A percentile compares a stretch with the other conserved stretches of the same genome.
phyloP scores from a whole-genome alignment of 2,329 filamentous ascomycete genomes.

The Colletotrichum limetticola region DNA sequence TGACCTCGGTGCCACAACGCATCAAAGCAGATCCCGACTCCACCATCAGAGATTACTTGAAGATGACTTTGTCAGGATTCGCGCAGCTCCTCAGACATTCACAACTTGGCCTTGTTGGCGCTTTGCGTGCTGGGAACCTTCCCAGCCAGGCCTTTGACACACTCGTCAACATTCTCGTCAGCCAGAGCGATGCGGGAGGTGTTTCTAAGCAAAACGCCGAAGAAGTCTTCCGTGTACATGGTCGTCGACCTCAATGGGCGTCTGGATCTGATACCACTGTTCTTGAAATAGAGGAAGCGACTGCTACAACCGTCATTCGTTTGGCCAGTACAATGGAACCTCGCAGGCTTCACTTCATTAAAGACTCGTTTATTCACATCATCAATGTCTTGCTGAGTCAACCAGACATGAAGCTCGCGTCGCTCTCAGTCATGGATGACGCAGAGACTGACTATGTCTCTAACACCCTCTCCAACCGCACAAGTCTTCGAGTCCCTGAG shows the following conservation, averaged over 20 bases:
- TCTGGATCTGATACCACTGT: neutral
- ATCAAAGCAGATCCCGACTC: conserved; percentile 34
- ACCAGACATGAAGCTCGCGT: neutral
- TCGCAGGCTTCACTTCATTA: conserved; percentile 18
- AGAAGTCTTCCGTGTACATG: conserved; percentile 19
- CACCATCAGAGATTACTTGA: conserved; percentile 39
- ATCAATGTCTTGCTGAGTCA: conserved; percentile 2
- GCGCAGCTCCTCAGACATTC: conserved; percentile 38
- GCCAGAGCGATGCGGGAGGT: neutral
- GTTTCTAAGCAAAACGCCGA: neutral
- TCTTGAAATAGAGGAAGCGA: neutral
- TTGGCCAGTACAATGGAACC: conserved; percentile 22
- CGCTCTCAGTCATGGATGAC: neutral
- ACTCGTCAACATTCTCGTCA: conserved; percentile 33
- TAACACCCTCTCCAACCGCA: conserved; percentile 11
- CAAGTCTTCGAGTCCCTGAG: neutral
- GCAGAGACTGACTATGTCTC: conserved; percentile 7
- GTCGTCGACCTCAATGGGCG: conserved; percentile 10
- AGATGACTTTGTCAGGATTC: conserved; percentile 33
- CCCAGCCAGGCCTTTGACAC: conserved; percentile 30
- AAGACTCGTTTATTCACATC: conserved; percentile 12
- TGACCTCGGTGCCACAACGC: conserved; percentile 44
- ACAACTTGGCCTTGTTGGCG: conserved; percentile 39
- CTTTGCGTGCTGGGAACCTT: conserved; percentile 1
- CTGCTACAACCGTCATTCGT: neutral